A percentile compares a stretch with the other conserved stretches of the same genome.
Conservation (phyloP, 345 rosid species). For the Cardamine occulta region DNA sequence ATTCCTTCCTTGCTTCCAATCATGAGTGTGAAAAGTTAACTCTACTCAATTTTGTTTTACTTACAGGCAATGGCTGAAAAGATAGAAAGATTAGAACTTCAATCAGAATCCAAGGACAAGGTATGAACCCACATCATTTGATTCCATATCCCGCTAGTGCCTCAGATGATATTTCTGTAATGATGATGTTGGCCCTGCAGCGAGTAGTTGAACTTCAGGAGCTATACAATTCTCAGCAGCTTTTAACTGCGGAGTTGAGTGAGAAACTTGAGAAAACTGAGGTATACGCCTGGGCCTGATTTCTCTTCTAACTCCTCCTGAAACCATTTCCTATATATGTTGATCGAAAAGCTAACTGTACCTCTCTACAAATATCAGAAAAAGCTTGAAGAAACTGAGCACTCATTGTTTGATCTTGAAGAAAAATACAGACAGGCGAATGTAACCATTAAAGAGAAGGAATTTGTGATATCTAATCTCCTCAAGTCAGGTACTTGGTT, state of each 20-base stretch:
- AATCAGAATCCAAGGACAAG: conserved; percentile 88
- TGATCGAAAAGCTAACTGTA: conserved; percentile 31
- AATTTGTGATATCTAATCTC: conserved; percentile 82
- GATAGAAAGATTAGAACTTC: conserved; percentile 92
- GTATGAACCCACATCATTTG: conserved; percentile 43
- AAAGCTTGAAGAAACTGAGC: conserved; percentile 89
- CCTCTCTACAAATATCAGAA: conserved; percentile 55
- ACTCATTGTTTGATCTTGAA: conserved; percentile 79
- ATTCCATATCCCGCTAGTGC: background rate
- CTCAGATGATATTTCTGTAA: conserved; percentile 3
- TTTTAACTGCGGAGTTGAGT: conserved; percentile 67
- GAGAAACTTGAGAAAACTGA: conserved; percentile 86
- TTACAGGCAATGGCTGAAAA: conserved; percentile 95
- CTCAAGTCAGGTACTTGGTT: conserved; percentile 75
- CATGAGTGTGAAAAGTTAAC: conserved; percentile 16
- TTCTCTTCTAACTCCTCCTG: conserved; percentile 2
- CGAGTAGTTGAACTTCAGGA: conserved; percentile 87
- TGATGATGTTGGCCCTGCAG: conserved; percentile 48
- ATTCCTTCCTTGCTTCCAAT: conserved; percentile 8
- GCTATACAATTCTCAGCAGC: conserved; percentile 75
- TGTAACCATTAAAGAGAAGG: conserved; percentile 88
- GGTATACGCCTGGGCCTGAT: conserved; percentile 50
- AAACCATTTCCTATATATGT: background rate
- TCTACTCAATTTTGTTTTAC: background rate
- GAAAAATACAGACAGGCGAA: conserved; percentile 94